phyloP scores from a whole-genome alignment of 192 early-diverging fungal genomes.

The Podila horticola region DNA sequence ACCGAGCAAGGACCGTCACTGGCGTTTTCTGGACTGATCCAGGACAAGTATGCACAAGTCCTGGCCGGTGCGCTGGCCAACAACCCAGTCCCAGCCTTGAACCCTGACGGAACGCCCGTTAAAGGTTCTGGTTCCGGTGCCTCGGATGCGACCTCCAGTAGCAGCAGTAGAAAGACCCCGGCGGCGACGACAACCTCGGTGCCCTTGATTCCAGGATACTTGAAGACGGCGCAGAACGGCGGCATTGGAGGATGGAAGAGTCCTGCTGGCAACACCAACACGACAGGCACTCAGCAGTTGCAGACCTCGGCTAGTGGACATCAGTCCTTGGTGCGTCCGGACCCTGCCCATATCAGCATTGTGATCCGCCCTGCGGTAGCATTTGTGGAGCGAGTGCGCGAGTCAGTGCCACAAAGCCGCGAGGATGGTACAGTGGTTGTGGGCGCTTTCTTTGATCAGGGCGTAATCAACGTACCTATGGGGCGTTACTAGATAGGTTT shows the following conservation, averaged over 20 bases:
- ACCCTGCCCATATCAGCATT: conserved; percentile 47
- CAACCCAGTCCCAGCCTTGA: conserved; percentile 17
- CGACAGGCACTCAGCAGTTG: conserved; percentile 16
- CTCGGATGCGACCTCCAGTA: background rate
- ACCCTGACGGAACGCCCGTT: background rate
- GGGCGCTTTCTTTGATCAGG: conserved; percentile 50
- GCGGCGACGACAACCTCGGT: conserved; percentile 43
- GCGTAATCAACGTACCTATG: conserved; percentile 49
- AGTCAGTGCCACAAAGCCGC: conserved; percentile 43
- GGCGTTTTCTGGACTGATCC: conserved; percentile 46
- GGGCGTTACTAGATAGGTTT: conserved; percentile 26
- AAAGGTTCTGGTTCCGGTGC: background rate
- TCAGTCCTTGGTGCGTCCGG: conserved; percentile 32
- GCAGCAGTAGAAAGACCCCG: conserved; percentile 4
- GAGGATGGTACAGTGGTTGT: conserved; percentile 51
- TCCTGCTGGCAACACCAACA: conserved; percentile 1
- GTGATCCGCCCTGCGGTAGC: conserved; percentile 48
- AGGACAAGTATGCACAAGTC: conserved; percentile 47
- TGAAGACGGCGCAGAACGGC: conserved; percentile 40
- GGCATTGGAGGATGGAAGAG: conserved; percentile 26
- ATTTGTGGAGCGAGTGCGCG: conserved; percentile 40
- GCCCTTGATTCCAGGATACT: conserved; percentile 38
- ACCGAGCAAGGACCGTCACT: conserved; percentile 39
- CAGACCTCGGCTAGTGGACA: conserved; percentile 49
- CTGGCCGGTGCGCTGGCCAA: conserved; percentile 17